Conservation (phyloP, 441 rosid genomes). For the Raphanus hybrid region DNA sequence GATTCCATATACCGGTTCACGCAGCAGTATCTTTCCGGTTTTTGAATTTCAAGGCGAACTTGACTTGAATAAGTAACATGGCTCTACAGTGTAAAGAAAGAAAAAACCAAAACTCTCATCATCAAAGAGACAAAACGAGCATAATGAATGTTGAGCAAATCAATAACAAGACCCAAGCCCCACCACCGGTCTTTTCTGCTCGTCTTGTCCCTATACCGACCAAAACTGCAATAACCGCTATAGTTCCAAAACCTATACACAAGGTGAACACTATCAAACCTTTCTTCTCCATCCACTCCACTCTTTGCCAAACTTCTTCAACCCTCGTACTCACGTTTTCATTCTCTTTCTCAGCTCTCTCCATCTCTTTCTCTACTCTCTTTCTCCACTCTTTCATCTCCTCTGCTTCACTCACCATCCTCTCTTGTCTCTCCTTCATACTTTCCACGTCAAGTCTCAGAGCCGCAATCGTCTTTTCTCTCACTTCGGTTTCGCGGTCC, state of each 20-base stretch:
- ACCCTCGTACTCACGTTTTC: slow-evolving; percentile 32
- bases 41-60: neutral
- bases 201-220: slow-evolving; percentile 34
- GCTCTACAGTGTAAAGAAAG: slow-evolving; percentile 26
- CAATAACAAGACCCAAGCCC: slow-evolving; percentile 68
- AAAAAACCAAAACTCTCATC: slow-evolving; percentile 39
- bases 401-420: slow-evolving; percentile 57
- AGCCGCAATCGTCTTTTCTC: slow-evolving; percentile 53
- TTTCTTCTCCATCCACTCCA: slow-evolving; percentile 76
- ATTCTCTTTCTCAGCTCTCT: slow-evolving; percentile 64
- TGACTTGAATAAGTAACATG: slow-evolving; percentile 4
- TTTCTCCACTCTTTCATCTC: slow-evolving; percentile 73
- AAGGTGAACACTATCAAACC: slow-evolving; percentile 59
- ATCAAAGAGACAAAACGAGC: slow-evolving; percentile 46
- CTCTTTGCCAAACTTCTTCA: slow-evolving; percentile 50
- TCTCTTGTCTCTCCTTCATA: slow-evolving; percentile 57
- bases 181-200: slow-evolving; percentile 31
- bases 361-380: slow-evolving; percentile 47
- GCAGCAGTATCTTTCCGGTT: neutral
- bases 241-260: slow-evolving; percentile 59
- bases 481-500: slow-evolving; percentile 62
- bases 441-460: slow-evolving; percentile 57
- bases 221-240: slow-evolving; percentile 51
- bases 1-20: slow-evolving; percentile 23
- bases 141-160: slow-evolving; percentile 36